Percentiles rank a stretch among this genome's conserved stretches.
Evolutionary conservation across 1,284 basidiomycete species (phyloP).

Genomic region (Rhodotorula sp.): DNA sequence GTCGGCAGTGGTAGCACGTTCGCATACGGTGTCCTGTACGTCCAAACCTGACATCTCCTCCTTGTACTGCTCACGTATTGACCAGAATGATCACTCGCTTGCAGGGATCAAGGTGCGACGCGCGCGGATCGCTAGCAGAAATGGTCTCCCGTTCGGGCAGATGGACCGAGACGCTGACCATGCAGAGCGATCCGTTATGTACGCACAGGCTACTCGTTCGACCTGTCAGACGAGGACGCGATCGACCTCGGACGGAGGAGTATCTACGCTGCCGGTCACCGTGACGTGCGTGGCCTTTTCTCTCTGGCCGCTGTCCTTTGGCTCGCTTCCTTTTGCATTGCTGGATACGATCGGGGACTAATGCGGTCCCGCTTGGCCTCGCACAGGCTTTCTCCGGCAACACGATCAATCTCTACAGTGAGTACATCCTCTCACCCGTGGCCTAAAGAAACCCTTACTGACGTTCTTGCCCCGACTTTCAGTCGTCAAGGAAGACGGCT

Average conservation of each 20-base stretch:
- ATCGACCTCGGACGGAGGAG: slow-evolving; percentile 90
- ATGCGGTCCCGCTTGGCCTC: too few relatives aligned
- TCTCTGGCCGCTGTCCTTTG: too few relatives aligned
- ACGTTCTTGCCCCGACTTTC: background rate
- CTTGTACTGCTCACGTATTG: slow-evolving; percentile 51
- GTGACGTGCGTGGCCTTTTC: slow-evolving; percentile 60
- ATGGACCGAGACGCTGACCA: background rate
- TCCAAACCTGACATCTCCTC: slow-evolving; percentile 53
- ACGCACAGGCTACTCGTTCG: slow-evolving; percentile 69
- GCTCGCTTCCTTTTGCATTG: background rate
- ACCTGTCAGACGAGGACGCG: slow-evolving; percentile 89
- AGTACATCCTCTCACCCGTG: background rate
- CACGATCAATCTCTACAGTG: slow-evolving; percentile 66
- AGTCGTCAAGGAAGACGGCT: slow-evolving; percentile 74
- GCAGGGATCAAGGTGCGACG: slow-evolving; percentile 62
- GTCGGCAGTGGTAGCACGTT: slow-evolving; percentile 98
- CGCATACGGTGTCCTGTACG: slow-evolving; percentile 61
- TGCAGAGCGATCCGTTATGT: background rate
- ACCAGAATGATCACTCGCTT: too few relatives aligned
- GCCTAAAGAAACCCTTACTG: background rate
- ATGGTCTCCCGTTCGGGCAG: too few relatives aligned
- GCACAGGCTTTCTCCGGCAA: slow-evolving; percentile 81
- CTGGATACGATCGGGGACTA: background rate
- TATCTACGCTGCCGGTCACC: slow-evolving; percentile 96
- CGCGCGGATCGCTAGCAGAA: too few relatives aligned